A percentile compares a stretch with the other conserved stretches of the same genome.
Evolutionary conservation across 2,329 filamentous ascomycete species (phyloP).

Genomic region (Fusarium lyarnte): DNA sequence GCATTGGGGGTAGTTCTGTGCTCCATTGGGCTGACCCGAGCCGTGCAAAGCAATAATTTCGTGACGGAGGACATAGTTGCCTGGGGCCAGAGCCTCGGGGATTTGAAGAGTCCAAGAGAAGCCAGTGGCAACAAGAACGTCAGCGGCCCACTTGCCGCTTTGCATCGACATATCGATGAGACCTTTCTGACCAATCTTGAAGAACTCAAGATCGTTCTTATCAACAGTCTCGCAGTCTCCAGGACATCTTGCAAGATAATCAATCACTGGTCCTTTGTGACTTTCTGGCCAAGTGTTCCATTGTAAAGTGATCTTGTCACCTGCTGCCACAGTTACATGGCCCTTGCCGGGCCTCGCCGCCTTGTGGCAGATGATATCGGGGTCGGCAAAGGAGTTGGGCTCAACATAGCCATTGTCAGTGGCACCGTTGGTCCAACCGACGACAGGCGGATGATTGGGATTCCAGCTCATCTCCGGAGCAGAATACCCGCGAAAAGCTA

Average conservation of each 20-base stretch:
- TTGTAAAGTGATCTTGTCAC: slow-evolving; percentile 52
- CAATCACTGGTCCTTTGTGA: slow-evolving; percentile 66
- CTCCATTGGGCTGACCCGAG: slow-evolving; percentile 54
- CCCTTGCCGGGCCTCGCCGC: slow-evolving; percentile 50
- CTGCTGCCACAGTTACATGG: slow-evolving; percentile 52
- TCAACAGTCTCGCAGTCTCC: slow-evolving; percentile 65
- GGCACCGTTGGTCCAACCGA: slow-evolving; percentile 36
- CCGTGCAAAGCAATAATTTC: slow-evolving; percentile 63
- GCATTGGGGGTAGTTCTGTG: slow-evolving; percentile 63
- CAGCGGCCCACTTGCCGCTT: slow-evolving; percentile 49
- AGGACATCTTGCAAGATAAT: slow-evolving; percentile 69
- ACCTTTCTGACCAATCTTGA: slow-evolving; percentile 70
- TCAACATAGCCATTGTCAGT: slow-evolving; percentile 62
- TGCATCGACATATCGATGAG: slow-evolving; percentile 58
- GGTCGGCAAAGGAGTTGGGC: slow-evolving; percentile 49
- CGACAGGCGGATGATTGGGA: slow-evolving; percentile 28
- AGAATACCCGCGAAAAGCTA: slow-evolving; percentile 38
- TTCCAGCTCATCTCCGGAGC: slow-evolving; percentile 39
- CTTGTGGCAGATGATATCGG: slow-evolving; percentile 60
- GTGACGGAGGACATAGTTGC: slow-evolving; percentile 60
- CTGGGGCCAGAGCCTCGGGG: slow-evolving; percentile 46
- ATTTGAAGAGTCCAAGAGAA: slow-evolving; percentile 48
- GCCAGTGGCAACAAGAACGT: slow-evolving; percentile 54
- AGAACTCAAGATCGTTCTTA: slow-evolving; percentile 64
- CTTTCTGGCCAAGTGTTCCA: slow-evolving; percentile 56